Conservation (phyloP, 768 basidiomycete species). For the Phylloporus sp. region DNA sequence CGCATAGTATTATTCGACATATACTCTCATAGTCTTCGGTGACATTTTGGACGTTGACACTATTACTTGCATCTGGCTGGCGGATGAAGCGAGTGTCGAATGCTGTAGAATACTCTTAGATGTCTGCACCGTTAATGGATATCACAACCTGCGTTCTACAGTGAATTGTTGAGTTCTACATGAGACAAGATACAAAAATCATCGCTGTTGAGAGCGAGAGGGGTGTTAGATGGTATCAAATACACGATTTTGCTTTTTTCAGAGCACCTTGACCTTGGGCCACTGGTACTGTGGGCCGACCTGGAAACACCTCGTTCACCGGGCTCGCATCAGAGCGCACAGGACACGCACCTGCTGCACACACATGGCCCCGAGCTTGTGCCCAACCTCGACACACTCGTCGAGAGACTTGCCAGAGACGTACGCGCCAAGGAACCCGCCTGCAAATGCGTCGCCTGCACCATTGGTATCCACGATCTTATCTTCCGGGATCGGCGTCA, state of each 20-base stretch:
- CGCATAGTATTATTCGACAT: constrained; percentile 16
- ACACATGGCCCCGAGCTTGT: constrained; percentile 82
- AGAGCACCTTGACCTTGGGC: constrained; percentile 52
- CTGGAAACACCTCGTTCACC: constrained; percentile 24
- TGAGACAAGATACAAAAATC: constrained; percentile 30
- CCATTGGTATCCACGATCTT: constrained; percentile 96
- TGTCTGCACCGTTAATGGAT: constrained; percentile 13
- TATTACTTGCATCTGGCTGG: constrained; percentile 24
- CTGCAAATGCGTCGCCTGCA: constrained; percentile 96
- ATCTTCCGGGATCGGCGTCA: constrained; percentile 52
- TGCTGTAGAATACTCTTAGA: constrained; percentile 13
- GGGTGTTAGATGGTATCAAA: constrained; percentile 3
- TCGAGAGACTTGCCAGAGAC: constrained; percentile 75
- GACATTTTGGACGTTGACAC: constrained; percentile 8
- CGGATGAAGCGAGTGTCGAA: constrained; percentile 13
- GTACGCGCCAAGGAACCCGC: constrained; percentile 87
- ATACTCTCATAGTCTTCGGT: constrained; percentile 17
- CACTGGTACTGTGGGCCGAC: constrained; percentile 55
- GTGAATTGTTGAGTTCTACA: constrained; percentile 22
- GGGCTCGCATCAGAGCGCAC: background rate
- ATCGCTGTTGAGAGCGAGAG: constrained; percentile 40
- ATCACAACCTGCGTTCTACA: constrained; percentile 14
- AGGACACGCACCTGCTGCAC: constrained; percentile 63
- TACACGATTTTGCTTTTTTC: constrained; percentile 1
- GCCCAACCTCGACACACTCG: constrained; percentile 79